These are phyloP conservation scores for Marasmius tenuissimus DNA, from an alignment of 1,284 basidiomycete genomes.

Conservation along the genomic window DNA sequence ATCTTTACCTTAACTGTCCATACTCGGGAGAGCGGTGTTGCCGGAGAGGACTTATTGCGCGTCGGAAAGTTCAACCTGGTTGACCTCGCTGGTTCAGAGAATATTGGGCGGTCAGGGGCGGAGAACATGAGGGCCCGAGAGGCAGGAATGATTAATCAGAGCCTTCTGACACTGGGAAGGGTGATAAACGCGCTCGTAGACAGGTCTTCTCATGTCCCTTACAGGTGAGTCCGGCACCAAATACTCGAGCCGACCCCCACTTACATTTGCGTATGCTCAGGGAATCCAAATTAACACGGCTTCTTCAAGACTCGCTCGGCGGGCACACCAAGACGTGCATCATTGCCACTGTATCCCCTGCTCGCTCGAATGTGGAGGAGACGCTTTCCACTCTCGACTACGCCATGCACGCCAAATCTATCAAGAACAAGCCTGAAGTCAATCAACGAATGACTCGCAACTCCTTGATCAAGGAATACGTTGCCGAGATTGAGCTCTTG, in stretches of 20 bases:
- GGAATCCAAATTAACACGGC: conserved; percentile 92
- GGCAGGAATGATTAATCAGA: conserved; percentile 99
- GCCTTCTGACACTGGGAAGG: conserved; percentile 90
- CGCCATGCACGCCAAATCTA: conserved; percentile 93
- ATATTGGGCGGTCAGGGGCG: conserved; percentile 94
- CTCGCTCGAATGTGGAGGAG: conserved; percentile 93
- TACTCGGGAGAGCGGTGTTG: conserved; percentile 78
- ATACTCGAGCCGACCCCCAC: neutral
- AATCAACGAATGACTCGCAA: conserved; percentile 95
- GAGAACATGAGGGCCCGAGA: conserved; percentile 95
- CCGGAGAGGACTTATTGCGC: conserved; percentile 88
- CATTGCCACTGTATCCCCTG: conserved; percentile 93
- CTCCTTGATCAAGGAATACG: conserved; percentile 91
- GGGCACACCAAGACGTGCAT: conserved; percentile 98
- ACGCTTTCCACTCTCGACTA: conserved; percentile 98
- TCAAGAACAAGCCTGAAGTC: conserved; percentile 93
- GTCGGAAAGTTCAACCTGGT: conserved; percentile 98
- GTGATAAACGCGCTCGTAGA: conserved; percentile 98
- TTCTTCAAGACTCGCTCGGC: conserved; percentile 98
- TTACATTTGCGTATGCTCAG: conserved; percentile 30
- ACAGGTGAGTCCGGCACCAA: conserved; percentile 57
- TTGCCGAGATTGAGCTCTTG: conserved; percentile 92
- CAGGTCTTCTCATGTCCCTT: conserved; percentile 89
- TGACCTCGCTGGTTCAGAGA: conserved; percentile 96
- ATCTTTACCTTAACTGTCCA: conserved; percentile 98